Evolutionary conservation across 805 yeast species (phyloP).

Genomic region (Saccharomycopsis amapae): DNA sequence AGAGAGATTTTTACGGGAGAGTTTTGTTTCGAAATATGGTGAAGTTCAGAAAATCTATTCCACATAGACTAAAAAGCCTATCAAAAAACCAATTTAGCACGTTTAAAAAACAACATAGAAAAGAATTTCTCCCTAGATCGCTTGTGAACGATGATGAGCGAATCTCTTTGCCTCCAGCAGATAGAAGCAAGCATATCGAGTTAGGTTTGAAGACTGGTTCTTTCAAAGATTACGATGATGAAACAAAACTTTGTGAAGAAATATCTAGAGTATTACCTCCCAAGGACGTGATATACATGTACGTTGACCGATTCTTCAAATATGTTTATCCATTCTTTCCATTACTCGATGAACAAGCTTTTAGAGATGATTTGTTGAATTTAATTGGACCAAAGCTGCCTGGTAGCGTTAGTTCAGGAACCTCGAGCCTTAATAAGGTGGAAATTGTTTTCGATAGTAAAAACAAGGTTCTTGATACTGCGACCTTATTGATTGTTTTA

Average conservation of each 20-base stretch:
- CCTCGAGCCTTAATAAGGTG: conserved; percentile 31
- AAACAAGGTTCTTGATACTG: conserved; percentile 40
- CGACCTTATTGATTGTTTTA: conserved; percentile 37
- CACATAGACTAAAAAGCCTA: too few species aligned
- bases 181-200: too few species aligned
- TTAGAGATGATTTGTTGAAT: conserved; percentile 28
- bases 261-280: conserved; percentile 36
- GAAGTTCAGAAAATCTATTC: conserved; percentile 1
- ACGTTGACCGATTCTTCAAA: conserved; percentile 37
- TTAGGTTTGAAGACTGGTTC: too few species aligned
- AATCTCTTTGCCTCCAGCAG: too few species aligned
- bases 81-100: too few species aligned
- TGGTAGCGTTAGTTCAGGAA: background rate
- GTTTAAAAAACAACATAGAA: too few species aligned
- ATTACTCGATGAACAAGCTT: conserved; percentile 33
- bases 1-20: conserved; percentile 18
- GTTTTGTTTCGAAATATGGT: conserved; percentile 14
- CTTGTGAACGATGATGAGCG: too few species aligned
- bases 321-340: conserved; percentile 43
- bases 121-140: too few species aligned
- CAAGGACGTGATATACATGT: conserved; percentile 37
- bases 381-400: conserved; percentile 21
- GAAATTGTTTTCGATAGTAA: conserved; percentile 31
- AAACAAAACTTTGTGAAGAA: too few species aligned
- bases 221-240: too few species aligned